Conservation (phyloP, 345 rosid genomes). For the thale cress (Arabidopsis thaliana) region TAIR10.1 NC_003075.7:3308001-3308500, state of each 20-base stretch:
- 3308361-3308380: constrained; percentile 78
- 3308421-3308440: neutral
- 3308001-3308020: too few relatives aligned
- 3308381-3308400: constrained; percentile 85
- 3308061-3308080: too few relatives aligned
- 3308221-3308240: neutral
- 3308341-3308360: constrained; percentile 85
- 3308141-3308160: too few relatives aligned
- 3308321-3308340: constrained; percentile 77
- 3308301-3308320: constrained; percentile 84
- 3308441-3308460: constrained; percentile 17
- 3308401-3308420: constrained; percentile 11
- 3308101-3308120: too few relatives aligned
- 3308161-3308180: too few relatives aligned
- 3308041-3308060: too few relatives aligned
- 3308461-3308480: constrained; percentile 65
- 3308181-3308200: too few relatives aligned
- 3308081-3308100: too few relatives aligned
- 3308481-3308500: constrained; percentile 84
- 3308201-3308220: constrained; percentile 48
- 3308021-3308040: too few relatives aligned
- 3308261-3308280: neutral
- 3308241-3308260: neutral
- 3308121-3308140: too few relatives aligned
- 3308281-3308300: constrained; percentile 46